A percentile compares a stretch with the other conserved stretches of the same genome.
Conservation (phyloP, 1,284 basidiomycete species). For the Schizophyllum amplum region DNA sequence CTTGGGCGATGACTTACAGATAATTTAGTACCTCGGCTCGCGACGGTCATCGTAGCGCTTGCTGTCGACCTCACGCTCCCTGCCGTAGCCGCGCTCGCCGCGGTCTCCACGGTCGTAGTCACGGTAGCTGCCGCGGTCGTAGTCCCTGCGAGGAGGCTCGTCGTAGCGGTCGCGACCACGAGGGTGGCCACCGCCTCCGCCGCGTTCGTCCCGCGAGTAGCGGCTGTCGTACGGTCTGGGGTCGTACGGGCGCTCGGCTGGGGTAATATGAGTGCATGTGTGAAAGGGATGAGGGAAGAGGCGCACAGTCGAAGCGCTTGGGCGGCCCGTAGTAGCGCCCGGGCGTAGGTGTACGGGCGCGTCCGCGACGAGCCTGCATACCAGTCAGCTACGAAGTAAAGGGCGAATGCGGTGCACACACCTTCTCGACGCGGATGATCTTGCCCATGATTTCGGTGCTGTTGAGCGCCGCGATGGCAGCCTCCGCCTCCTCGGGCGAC, state of each 20-base stretch:
- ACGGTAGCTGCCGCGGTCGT: constrained; percentile 29
- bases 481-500: constrained; percentile 79
- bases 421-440: constrained; percentile 81
- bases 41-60: too few relatives aligned
- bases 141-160: constrained; percentile 24
- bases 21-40: neutral
- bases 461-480: constrained; percentile 79
- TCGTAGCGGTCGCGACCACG: constrained; percentile 25
- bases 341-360: constrained; percentile 92
- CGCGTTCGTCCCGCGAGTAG: constrained; percentile 57
- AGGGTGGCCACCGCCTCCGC: constrained; percentile 22
- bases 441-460: constrained; percentile 84
- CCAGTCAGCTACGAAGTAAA: neutral
- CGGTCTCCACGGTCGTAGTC: constrained; percentile 35
- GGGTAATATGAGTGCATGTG: constrained; percentile 8
- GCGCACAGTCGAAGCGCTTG: constrained; percentile 59
- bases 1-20: neutral
- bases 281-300: neutral
- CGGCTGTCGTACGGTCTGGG: constrained; percentile 76
- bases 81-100: constrained; percentile 22
- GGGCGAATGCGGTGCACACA: constrained; percentile 20
- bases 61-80: constrained; percentile 6
- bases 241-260: constrained; percentile 71
- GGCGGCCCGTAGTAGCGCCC: constrained; percentile 91
- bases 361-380: constrained; percentile 80